phyloP scores from a whole-genome alignment of 345 rosid species.

The Kernera saxatilis region DNA sequence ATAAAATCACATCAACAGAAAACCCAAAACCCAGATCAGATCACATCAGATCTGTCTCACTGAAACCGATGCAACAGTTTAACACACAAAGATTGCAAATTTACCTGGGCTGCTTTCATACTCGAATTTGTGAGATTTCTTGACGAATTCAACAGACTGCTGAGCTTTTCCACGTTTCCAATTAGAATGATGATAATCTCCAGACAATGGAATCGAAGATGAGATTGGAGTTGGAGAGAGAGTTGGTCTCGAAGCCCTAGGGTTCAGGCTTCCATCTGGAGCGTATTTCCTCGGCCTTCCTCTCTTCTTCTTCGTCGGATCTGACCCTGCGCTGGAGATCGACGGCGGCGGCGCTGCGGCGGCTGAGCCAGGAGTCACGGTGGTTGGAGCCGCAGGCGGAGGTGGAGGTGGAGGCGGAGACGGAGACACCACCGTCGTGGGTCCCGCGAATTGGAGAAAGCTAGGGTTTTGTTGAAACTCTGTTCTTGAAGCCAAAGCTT shows the following conservation, averaged over 20 bases:
- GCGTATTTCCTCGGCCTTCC: constrained; percentile 88
- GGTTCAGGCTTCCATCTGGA: constrained; percentile 55
- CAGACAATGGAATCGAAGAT: constrained; percentile 67
- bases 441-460: constrained; percentile 27
- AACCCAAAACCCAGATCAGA: constrained; percentile 14
- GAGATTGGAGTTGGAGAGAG: constrained; percentile 95
- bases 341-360: constrained; percentile 8
- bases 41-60: constrained; percentile 9
- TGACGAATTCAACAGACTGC: constrained; percentile 36
- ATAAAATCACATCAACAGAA: constrained; percentile 23
- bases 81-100: background rate
- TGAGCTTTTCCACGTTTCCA: constrained; percentile 72
- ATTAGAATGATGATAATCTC: constrained; percentile 37
- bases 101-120: constrained; percentile 55
- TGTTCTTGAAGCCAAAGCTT: constrained; percentile 47
- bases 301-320: constrained; percentile 71
- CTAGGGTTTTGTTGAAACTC: constrained; percentile 44
- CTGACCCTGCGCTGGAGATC: constrained; percentile 24
- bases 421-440: constrained; percentile 25
- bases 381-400: background rate
- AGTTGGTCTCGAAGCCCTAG: constrained; percentile 32
- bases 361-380: constrained; percentile 20
- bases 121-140: constrained; percentile 53
- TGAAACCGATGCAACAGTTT: constrained; percentile 34
- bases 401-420: background rate